Evolutionary conservation across 768 basidiomycete genomes (phyloP), one percentile per base, ranked within the genome.

Genomic region (Russula dissimulans): DNA sequence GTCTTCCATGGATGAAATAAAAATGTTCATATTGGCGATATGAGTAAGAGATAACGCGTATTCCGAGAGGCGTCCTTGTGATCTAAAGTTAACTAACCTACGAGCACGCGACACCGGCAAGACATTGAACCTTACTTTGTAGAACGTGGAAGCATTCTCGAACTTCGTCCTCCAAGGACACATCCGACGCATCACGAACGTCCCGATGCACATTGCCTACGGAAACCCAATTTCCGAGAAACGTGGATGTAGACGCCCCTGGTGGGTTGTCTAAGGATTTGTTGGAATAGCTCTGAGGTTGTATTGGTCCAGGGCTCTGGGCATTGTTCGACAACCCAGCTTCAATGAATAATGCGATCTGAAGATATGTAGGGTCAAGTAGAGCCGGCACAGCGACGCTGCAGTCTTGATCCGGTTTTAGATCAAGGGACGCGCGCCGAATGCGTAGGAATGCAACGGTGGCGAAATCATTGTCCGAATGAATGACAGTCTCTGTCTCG

Each of bases 371-470:
- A 3, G 78, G 75, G 6, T 83, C 83, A 43, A 92, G 71, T 5
- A 86, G 59, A 5, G 78, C 72, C 7, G 87, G 90, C 6, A 80
- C 63, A 3, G 64, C 56, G 8, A 79, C 53, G 18, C 70, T 56
- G 15, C 65, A 55, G 4, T 31, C 22, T 7, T 45, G 17, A 15
- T 22, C 62, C 7, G 60, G 45, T 69, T 95, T 97, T 5, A 74
- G 67, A 60, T 79, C 78, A 34, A 97, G 74, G 4, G 72, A 69
- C 0, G 90, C 92, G 7, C 74, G 70, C 68, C 87, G 87, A 59
- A 98, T 80, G 57, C 89, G 83, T 17, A 98, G 74, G 73, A 88
- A 97, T 14, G 97, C 95, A 39, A 98, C 95, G 1, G 91, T 88
- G 0, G 90, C 91, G 68, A 95, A 87, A 68, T 85, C 87, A 60